phyloP scores from a whole-genome alignment of 1,284 basidiomycete genomes.

The Ganoderma lucidum region DNA sequence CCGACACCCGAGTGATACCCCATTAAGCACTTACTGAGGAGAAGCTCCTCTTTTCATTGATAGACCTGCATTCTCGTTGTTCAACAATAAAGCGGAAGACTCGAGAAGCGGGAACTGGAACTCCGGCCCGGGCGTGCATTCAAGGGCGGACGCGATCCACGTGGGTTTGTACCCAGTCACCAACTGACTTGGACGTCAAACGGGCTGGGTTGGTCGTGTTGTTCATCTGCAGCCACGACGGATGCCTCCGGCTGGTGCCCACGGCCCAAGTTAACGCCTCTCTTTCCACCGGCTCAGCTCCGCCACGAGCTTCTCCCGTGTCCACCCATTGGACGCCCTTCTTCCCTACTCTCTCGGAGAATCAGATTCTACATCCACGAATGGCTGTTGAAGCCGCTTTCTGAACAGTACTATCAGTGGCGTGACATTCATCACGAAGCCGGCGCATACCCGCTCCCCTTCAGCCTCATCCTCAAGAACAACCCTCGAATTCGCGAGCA shows the following conservation, averaged over 20 bases:
- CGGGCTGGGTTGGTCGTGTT: no score
- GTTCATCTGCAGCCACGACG: not conserved
- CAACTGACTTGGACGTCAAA: no score
- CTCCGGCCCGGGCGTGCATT: no score
- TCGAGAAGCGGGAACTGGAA: no score
- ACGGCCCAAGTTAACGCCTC: not conserved
- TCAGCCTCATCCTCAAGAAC: slow-evolving; percentile 21
- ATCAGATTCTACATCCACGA: slow-evolving; percentile 24
- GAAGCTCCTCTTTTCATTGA: no score
- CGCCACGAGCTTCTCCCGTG: slow-evolving; percentile 4
- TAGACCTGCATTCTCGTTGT: no score
- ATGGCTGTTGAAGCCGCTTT: slow-evolving; percentile 19
- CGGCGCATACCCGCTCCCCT: slow-evolving; percentile 14
- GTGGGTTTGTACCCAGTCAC: no score
- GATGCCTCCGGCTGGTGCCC: not conserved
- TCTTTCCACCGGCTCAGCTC: not conserved
- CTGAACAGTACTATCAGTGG: slow-evolving; percentile 7
- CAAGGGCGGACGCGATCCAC: no score
- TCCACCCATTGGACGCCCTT: slow-evolving; percentile 11
- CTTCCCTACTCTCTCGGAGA: slow-evolving; percentile 15
- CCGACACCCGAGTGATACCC: no score
- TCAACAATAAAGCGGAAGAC: no score
- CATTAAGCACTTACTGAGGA: no score
- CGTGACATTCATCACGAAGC: not conserved
- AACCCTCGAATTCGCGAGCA: slow-evolving; percentile 21